Percentiles rank a stretch among this genome's conserved stretches.
Conservation (phyloP, 2,329 filamentous ascomycete species). For the Albifimbria verrucaria region DNA sequence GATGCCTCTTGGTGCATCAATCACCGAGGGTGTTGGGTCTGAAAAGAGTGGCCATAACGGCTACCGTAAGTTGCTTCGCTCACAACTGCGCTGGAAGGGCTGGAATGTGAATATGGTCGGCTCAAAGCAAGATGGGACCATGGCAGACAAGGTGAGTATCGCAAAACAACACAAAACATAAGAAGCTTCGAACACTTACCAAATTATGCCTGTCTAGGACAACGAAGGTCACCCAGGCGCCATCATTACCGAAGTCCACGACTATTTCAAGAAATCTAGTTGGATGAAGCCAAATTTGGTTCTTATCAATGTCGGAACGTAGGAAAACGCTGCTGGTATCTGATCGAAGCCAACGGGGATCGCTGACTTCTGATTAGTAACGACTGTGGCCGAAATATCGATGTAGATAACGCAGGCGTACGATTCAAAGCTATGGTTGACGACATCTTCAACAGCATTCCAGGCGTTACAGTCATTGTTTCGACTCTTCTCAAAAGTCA, state of each 20-base stretch:
- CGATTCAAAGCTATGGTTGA: neutral
- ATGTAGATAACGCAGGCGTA: neutral
- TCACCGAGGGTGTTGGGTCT: slow-evolving; percentile 27
- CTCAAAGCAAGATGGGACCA: slow-evolving; percentile 14
- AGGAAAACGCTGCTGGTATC: no score
- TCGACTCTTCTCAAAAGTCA: slow-evolving; percentile 10
- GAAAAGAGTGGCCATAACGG: slow-evolving; percentile 23
- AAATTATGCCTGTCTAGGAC: neutral
- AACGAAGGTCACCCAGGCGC: neutral
- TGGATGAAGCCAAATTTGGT: slow-evolving; percentile 15
- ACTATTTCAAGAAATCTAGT: neutral
- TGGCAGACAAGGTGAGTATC: slow-evolving; percentile 25
- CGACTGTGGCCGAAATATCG: neutral
- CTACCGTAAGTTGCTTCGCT: slow-evolving; percentile 30
- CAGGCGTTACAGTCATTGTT: slow-evolving; percentile 7
- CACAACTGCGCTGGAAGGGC: slow-evolving; percentile 20
- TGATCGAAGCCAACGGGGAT: no score
- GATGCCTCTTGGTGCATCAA: slow-evolving; percentile 33
- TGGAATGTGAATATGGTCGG: slow-evolving; percentile 35
- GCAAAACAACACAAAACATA: neutral
- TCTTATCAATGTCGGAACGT: slow-evolving; percentile 15
- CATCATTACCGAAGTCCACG: neutral
- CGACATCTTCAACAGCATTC: neutral
- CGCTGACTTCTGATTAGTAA: slow-evolving; percentile 1
- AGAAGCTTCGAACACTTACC: neutral